These are phyloP conservation scores for Cryphonectria nitschkei DNA, from an alignment of 2,329 filamentous ascomycete genomes.

Conservation along the genomic window DNA sequence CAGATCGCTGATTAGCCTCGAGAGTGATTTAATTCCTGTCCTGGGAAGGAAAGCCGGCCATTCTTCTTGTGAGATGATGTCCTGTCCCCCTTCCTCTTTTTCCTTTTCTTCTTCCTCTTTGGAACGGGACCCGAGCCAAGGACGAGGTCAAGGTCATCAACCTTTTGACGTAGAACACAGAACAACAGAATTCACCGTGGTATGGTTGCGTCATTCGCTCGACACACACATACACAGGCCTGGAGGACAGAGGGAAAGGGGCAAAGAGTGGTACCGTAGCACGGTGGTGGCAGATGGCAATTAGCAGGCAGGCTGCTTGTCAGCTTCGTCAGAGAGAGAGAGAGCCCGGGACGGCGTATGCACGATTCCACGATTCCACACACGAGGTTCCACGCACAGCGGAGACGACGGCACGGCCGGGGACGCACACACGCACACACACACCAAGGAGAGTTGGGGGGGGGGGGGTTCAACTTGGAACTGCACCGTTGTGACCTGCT, in stretches of 20 bases:
- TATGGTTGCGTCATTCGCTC: background rate
- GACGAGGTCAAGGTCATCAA: background rate
- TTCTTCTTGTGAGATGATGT: background rate
- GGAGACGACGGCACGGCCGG: constrained; percentile 28
- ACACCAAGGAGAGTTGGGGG: background rate
- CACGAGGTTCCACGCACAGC: constrained; percentile 27
- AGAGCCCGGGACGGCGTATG: constrained; percentile 11
- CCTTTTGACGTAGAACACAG: background rate
- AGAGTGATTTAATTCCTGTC: background rate
- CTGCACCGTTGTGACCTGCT: background rate
- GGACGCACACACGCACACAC: constrained; percentile 16
- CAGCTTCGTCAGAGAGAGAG: background rate
- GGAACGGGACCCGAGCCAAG: background rate
- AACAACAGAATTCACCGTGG: background rate
- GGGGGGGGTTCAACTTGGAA: background rate
- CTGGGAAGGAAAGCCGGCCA: background rate
- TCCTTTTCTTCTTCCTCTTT: background rate
- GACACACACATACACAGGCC: background rate
- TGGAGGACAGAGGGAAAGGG: background rate
- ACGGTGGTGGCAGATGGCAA: background rate
- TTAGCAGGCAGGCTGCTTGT: background rate
- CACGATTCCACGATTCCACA: constrained; percentile 28
- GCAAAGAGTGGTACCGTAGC: background rate
- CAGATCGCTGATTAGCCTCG: background rate
- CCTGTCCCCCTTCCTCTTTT: background rate